phyloP scores from a whole-genome alignment of 1,284 basidiomycete genomes.

The Termitomyces sp. region DNA sequence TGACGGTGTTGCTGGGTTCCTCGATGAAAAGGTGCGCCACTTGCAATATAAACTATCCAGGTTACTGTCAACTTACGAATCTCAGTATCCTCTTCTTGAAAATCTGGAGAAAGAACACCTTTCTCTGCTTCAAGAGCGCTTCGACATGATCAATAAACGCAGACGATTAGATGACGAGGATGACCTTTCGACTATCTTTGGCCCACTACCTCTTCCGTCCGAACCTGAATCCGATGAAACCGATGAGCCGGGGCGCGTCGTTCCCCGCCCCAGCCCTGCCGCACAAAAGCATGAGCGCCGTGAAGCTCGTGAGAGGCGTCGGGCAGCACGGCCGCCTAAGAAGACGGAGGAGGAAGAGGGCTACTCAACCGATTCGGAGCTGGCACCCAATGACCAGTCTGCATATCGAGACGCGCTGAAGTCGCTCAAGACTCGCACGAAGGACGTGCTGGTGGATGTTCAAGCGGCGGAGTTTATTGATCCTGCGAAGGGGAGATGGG shows the following conservation, averaged over 20 bases:
- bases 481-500: constrained; percentile 79
- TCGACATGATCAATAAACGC: constrained; percentile 62
- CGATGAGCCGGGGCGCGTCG: constrained; percentile 36
- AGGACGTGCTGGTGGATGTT: constrained; percentile 77
- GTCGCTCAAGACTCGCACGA: constrained; percentile 47
- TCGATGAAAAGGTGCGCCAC: constrained; percentile 80
- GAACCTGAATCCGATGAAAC: constrained; percentile 38
- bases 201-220: constrained; percentile 30
- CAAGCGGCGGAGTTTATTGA: constrained; percentile 81
- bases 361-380: constrained; percentile 79
- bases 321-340: constrained; percentile 35
- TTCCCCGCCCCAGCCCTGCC: constrained; percentile 30
- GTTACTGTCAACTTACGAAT: neutral
- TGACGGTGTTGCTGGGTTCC: constrained; percentile 81
- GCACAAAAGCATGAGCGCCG: constrained; percentile 49
- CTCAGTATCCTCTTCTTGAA: constrained; percentile 78
- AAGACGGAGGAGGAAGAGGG: constrained; percentile 63
- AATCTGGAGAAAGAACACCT: constrained; percentile 80
- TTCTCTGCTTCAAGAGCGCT: constrained; percentile 71
- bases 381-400: constrained; percentile 58
- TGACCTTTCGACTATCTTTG: constrained; percentile 75
- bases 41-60: neutral
- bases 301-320: constrained; percentile 46
- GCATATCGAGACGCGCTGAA: constrained; percentile 69
- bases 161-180: constrained; percentile 75